phyloP scores from a whole-genome alignment of 345 rosid genomes.

The Camelina neglecta region DNA sequence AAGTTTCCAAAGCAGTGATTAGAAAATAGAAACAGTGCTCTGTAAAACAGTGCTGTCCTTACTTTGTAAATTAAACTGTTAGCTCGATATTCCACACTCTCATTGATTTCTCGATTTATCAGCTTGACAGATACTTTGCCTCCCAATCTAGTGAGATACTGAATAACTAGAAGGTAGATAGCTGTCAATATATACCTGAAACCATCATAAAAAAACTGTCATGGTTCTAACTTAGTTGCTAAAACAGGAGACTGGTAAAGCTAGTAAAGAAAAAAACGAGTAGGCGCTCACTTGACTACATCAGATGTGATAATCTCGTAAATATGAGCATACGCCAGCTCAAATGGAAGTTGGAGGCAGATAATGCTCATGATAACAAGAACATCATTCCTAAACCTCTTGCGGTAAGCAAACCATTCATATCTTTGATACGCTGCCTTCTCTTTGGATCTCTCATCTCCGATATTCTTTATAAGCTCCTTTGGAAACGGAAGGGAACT shows the following conservation, averaged over 20 bases:
- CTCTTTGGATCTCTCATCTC: slow-evolving; percentile 58
- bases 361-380: slow-evolving; percentile 69
- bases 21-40: slow-evolving; percentile 17
- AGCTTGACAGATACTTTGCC: slow-evolving; percentile 84
- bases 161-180: slow-evolving; percentile 79
- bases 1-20: not conserved
- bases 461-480: slow-evolving; percentile 52
- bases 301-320: slow-evolving; percentile 69
- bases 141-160: slow-evolving; percentile 75
- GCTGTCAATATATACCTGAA: slow-evolving; percentile 87
- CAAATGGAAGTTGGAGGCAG: slow-evolving; percentile 98
- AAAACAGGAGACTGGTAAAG: slow-evolving; percentile 9
- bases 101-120: slow-evolving; percentile 74
- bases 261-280: not conserved
- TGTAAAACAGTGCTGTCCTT: slow-evolving; percentile 28
- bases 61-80: slow-evolving; percentile 96
- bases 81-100: slow-evolving; percentile 71
- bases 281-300: slow-evolving; percentile 61
- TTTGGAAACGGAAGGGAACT: slow-evolving; percentile 55
- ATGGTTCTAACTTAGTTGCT: slow-evolving; percentile 14
- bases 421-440: slow-evolving; percentile 82
- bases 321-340: slow-evolving; percentile 92
- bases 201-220: slow-evolving; percentile 37
- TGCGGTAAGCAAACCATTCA: slow-evolving; percentile 82
- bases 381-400: slow-evolving; percentile 80